A percentile compares a stretch with the other conserved stretches of the same genome.
phyloP scores from a whole-genome alignment of 2,329 filamentous ascomycete genomes.

The Fusarium sp. region DNA sequence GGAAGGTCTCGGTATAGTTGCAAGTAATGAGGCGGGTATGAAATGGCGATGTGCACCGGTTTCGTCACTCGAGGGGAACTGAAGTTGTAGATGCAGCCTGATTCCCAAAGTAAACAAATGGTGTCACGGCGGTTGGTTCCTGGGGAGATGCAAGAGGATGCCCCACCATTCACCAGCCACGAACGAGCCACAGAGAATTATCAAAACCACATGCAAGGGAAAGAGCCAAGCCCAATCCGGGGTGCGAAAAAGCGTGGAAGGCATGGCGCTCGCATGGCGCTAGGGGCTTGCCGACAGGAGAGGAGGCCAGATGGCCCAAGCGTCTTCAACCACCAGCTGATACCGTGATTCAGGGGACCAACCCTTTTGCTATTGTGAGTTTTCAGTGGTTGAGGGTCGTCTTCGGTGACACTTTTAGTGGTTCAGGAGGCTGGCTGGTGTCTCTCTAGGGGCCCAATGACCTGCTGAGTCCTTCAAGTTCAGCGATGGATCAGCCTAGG shows the following conservation, averaged over 20 bases:
- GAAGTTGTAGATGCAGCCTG: slow-evolving; percentile 35
- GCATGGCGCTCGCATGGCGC: slow-evolving; percentile 42
- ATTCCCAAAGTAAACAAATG: slow-evolving; percentile 43
- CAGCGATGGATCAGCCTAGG: slow-evolving; percentile 4
- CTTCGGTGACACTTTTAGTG: slow-evolving; percentile 12
- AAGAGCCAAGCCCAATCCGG: slow-evolving; percentile 25
- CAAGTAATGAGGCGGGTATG: slow-evolving; percentile 4
- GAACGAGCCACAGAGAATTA: slow-evolving; percentile 14
- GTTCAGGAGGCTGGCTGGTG: slow-evolving; percentile 4
- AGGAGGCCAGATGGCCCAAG: slow-evolving; percentile 13
- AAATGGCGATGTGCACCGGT: slow-evolving; percentile 29
- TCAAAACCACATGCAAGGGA: slow-evolving; percentile 25
- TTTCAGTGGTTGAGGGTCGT: slow-evolving; percentile 22
- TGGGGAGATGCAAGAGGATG: slow-evolving; percentile 28
- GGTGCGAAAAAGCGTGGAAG: slow-evolving; percentile 3
- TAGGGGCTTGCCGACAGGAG: slow-evolving; percentile 30
- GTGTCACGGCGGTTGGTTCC: slow-evolving; percentile 32
- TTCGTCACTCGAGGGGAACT: slow-evolving; percentile 30
- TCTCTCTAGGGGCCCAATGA: slow-evolving; percentile 15
- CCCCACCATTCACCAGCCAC: slow-evolving; percentile 21
- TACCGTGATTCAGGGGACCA: slow-evolving; percentile 30
- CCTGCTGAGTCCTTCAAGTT: background rate
- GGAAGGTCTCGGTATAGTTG: slow-evolving; percentile 1
- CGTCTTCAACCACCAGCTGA: slow-evolving; percentile 28
- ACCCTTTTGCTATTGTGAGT: slow-evolving; percentile 16